Evolutionary conservation across 805 yeast genomes (phyloP), one percentile per base, ranked within the genome.

Genomic region (Candida germanica): DNA sequence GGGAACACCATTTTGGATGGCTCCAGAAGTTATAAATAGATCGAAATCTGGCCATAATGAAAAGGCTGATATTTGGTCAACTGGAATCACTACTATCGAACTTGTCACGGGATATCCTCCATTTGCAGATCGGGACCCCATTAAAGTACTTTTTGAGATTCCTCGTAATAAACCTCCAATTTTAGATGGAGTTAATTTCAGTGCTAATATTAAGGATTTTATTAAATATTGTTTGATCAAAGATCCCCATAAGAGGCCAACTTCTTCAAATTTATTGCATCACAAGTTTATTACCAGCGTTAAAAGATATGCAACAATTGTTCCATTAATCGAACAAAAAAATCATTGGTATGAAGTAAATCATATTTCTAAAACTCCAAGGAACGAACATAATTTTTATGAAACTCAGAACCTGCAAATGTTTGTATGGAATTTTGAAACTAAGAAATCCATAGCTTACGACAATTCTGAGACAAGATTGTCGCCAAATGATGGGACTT

Each of bases 1-100:
- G 35, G 98, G 98, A 1, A 88, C 97, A 0, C 96, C 97, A 10
- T 87, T 78, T 59, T 89, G 97, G 97, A 89, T 91, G 98, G 98
- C 98, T 0, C 98, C 98, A 0, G 98, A 93, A 56, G 84, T 91
- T n/a, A 83, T 93, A 29, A 56, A 68, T 4, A 56, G 73, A 35
- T 33, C 37, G 33, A 61, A 27, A 36, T 56, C 61, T 7, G 95
- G 93, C 1, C 88, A 93, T 57, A 74, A 85, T 52, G 84, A 81
- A 43, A 85, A 83, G 51, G 95, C 88, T 1, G 98, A 93, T 54
- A 85, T 93, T 35, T 93, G 98, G 98, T 87, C 96, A 0, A 66
- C 88, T 15, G 98, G 98, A 0, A 91, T 93, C 34, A 89, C 98
- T 0, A 79, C 86, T 1, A 83, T 86, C 50, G 98, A 93, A 59